Evolutionary conservation across 2,329 filamentous ascomycete species (phyloP), one percentile per base, ranked within the genome.

Genomic region (Beauveria brongniartii): DNA sequence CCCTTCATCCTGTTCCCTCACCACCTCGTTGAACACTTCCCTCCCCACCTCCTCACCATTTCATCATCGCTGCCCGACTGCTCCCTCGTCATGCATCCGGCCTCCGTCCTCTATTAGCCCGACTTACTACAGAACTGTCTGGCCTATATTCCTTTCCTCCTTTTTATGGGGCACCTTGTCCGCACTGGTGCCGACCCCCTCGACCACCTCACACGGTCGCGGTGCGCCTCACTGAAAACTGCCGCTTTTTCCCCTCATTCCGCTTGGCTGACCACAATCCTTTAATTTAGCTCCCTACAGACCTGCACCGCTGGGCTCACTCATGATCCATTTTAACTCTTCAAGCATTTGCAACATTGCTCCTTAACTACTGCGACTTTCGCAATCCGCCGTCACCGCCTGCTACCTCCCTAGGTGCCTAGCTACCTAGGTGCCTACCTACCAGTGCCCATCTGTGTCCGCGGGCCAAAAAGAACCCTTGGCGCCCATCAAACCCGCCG

Each of bases 321-420:
- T 14, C 53, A 58, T 47, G 28, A 44, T 30, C 59, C 56, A 51
- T 14, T 9, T 16, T 18, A 22, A 46, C 6, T 20, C 4, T 41
- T 22, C 51, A 54, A 47, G 43, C 56, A 58, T 48, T 24, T 28
- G 47, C 52, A 47, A 61, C 51, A 56, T 59, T 56, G 55, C 56
- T 28, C 10, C 30, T 5, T 34, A 34, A 34, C 30, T 50, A 48
- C 37, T 50, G 26, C 57, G 53, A 40, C 26, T 57, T 34, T 34
- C 61, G 40, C 48, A 55, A 26, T 44, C 56, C 50, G 59, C 63
- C 64, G 64, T 66, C 65, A 68, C 66, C 65, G 66, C 65, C 64
- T 63, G 64, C 61, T 34, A 22, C 48, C 18, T 7, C 7, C 40
- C 40, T n/a, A 34, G 40, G 5, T 43, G n/a, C 6, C 16, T 43